Evolutionary conservation across 192 early-diverging fungal species (phyloP).

Genomic region (Helicostylum pulchrum): DNA sequence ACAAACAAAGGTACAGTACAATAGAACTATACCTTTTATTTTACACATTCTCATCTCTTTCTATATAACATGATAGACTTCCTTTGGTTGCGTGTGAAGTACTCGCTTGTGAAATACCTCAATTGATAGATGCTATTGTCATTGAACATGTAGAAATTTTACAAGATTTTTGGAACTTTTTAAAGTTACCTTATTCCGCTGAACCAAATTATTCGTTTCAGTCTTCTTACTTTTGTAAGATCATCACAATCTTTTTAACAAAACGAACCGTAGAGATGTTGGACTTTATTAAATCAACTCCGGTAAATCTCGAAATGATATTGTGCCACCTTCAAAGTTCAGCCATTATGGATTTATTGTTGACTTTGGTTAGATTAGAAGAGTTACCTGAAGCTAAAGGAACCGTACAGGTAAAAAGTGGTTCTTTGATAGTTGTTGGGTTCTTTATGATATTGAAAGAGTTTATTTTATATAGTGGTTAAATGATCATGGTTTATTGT

Average conservation of each 20-base stretch:
- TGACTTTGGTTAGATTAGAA: constrained; percentile 89
- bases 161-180: constrained; percentile 10
- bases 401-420: constrained; percentile 69
- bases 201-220: constrained; percentile 7
- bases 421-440: not conserved
- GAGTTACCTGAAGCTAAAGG: constrained; percentile 85
- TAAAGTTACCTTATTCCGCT: not conserved
- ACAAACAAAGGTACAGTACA: constrained; percentile 10
- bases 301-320: constrained; percentile 71
- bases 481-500: constrained; percentile 71
- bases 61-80: constrained; percentile 4
- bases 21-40: not conserved
- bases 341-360: constrained; percentile 84
- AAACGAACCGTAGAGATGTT: constrained; percentile 56
- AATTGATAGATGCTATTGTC: constrained; percentile 17
- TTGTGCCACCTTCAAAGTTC: constrained; percentile 83
- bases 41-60: not conserved
- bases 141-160: constrained; percentile 11
- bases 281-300: constrained; percentile 77
- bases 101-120: constrained; percentile 17
- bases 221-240: constrained; percentile 19
- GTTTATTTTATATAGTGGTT: constrained; percentile 71
- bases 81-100: constrained; percentile 20
- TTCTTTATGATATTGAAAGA: not conserved
- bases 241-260: constrained; percentile 16